Evolutionary conservation across 1,139 yeast species (phyloP).

Genomic region (Saccharomyces hybrid): DNA sequence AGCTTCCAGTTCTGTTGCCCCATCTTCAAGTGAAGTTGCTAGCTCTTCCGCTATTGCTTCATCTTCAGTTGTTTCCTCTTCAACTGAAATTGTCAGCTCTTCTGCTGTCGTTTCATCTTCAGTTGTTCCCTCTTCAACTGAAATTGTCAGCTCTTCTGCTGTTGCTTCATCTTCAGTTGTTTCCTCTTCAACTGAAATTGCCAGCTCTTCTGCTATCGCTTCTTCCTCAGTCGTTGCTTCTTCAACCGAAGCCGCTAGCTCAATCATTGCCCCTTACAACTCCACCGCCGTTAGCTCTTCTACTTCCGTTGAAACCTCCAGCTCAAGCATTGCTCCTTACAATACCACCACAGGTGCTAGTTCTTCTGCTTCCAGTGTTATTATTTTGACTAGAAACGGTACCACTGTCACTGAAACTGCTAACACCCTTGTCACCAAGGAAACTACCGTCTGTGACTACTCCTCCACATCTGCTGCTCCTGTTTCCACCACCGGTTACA

Average conservation of each 20-base stretch:
- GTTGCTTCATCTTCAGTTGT: slow-evolving; percentile 8
- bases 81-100: not conserved
- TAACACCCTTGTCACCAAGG: not conserved
- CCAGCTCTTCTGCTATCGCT: not conserved
- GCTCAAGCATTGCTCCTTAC: not conserved
- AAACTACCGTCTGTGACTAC: not conserved
- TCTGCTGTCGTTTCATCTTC: slow-evolving; percentile 15
- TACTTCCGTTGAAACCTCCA: not conserved
- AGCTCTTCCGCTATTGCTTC: not conserved
- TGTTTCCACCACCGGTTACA: not conserved
- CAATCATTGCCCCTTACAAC: not conserved
- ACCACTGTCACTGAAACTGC: not conserved
- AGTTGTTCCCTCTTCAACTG: not conserved
- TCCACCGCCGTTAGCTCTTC: not conserved
- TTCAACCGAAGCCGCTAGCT: too few species aligned
- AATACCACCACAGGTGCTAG: not conserved
- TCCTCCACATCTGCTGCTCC: not conserved
- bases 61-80: not conserved
- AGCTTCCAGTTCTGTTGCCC: not conserved
- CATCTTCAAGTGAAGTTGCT: too few species aligned
- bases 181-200: slow-evolving; percentile 16
- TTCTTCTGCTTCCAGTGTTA: not conserved
- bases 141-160: not conserved
- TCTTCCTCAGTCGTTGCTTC: too few species aligned
- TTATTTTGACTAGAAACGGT: not conserved